Base-by-base conservation (phyloP, 2,329 filamentous ascomycete genomes). In the Aureobasidium zeae region DNA sequence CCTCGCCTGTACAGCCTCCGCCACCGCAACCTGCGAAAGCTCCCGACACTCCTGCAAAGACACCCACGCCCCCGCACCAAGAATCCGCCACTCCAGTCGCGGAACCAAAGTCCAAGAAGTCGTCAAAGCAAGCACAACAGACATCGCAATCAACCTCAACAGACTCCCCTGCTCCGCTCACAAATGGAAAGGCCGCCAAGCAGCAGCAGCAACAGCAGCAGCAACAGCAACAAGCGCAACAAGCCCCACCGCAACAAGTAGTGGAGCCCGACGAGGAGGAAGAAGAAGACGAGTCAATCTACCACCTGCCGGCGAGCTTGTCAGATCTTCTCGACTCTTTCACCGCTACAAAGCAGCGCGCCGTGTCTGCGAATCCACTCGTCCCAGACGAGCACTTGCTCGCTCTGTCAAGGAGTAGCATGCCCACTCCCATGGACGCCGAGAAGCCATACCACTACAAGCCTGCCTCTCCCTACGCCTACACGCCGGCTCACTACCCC, bases 271-370 rank as follows among this genome's bases (percentile, higher is more conserved):
- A n/a, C n/a, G 68, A 71, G 22, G 55, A 55, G 8, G 53, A 65
- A n/a, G 69, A 72, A 44, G 65, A 67, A 15, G 81, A 86, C 48
- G 85, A 95, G 63, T 91, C 84, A 10, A 83, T 95, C 54, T 98
- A 89, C 62, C 88, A 96, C 61, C 75, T 98, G 26, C 91, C 91
- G 3, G 77, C 87, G 5, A 86, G 84, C 21, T 68, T 98, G 43
- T 84, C 87, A 57, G 91, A 98, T 60, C 71, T 98, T 24, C 77
- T 96, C 13, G 86, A 94, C 47, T 87, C 88, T 0, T 95, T 88
- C 57, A 88, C 96, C 61, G 74, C 79, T 11, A 85, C 84, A 2
- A 89, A 85, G 65, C 79, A 77, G 56, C 77, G 82, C 22, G 73
- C 76, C 17, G 66, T 73, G 42, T 71, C 76, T 12, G 67, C 70